phyloP scores from a whole-genome alignment of 306 rosid species.

The Vigna nakashimae region DNA sequence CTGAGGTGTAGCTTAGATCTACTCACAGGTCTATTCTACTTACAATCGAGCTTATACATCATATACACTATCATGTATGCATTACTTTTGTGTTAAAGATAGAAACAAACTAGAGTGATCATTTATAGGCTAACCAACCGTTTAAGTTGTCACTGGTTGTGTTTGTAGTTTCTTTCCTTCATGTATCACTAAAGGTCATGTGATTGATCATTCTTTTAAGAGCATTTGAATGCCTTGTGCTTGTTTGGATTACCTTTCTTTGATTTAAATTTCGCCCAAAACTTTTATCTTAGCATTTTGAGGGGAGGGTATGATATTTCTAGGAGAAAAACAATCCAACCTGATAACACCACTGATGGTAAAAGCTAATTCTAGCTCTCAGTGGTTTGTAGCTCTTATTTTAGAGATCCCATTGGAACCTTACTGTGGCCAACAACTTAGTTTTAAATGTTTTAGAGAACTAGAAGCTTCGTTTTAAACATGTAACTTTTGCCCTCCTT shows the following conservation, averaged over 20 bases:
- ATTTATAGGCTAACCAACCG: neutral
- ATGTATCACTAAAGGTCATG: neutral
- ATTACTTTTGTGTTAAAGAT: conserved; percentile 14
- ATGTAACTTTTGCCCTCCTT: conserved; percentile 18
- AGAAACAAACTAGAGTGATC: neutral
- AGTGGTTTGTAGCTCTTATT: neutral
- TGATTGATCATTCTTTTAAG: neutral
- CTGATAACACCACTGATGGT: neutral
- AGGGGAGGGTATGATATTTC: neutral
- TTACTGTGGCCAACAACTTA: conserved; percentile 1
- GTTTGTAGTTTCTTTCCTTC: conserved; percentile 8
- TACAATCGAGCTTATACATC: too few relatives aligned
- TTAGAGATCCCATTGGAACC: conserved; percentile 29
- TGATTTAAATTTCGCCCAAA: neutral
- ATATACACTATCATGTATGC: neutral
- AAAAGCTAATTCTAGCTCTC: conserved; percentile 22
- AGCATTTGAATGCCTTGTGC: too few relatives aligned
- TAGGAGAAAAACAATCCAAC: neutral
- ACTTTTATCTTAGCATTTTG: neutral
- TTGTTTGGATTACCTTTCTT: neutral
- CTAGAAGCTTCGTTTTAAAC: conserved; percentile 25
- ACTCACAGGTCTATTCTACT: too few relatives aligned
- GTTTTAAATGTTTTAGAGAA: neutral
- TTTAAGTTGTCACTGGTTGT: neutral
- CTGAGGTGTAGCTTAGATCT: too few relatives aligned